These are phyloP conservation scores for Boechera retrofracta DNA, from an alignment of 345 rosid species.

Conservation along the genomic window DNA sequence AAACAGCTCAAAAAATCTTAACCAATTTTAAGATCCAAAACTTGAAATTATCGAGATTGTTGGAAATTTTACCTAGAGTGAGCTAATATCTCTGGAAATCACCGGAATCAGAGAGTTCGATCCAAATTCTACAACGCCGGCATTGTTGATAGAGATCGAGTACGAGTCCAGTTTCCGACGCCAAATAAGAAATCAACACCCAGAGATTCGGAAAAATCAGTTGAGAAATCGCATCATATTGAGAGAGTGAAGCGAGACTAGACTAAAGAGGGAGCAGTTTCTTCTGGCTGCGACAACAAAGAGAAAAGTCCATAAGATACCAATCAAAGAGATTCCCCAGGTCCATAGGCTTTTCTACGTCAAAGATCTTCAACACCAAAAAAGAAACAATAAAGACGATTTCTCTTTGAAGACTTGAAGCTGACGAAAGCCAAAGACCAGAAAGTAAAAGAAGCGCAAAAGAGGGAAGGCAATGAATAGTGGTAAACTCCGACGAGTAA, in stretches of 20 bases:
- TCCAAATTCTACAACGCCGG: constrained; percentile 18
- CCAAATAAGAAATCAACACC: constrained; percentile 4
- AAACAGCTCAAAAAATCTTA: background rate
- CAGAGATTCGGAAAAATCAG: constrained; percentile 40
- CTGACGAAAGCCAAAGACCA: constrained; percentile 33
- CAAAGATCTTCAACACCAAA: constrained; percentile 44
- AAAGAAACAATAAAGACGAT: constrained; percentile 12
- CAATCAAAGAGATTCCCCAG: constrained; percentile 48
- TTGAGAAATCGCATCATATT: constrained; percentile 19
- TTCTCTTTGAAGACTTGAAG: constrained; percentile 40
- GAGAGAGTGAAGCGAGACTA: constrained; percentile 27
- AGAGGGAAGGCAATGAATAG: constrained; percentile 6
- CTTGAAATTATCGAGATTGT: constrained; percentile 16
- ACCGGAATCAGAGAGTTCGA: constrained; percentile 17
- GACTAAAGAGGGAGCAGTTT: constrained; percentile 32
- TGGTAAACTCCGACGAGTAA: constrained; percentile 25
- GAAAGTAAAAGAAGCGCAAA: constrained; percentile 18
- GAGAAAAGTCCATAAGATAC: constrained; percentile 36
- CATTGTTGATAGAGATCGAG: constrained; percentile 36
- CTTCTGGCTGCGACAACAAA: constrained; percentile 45
- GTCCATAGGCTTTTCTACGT: constrained; percentile 51
- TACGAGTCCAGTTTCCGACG: constrained; percentile 19
- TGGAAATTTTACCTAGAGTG: constrained; percentile 16
- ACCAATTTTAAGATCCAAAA: constrained; percentile 12
- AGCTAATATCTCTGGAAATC: background rate